Base-by-base conservation (phyloP, 1,139 yeast genomes). In the Wickerhamomyces sp. region DNA sequence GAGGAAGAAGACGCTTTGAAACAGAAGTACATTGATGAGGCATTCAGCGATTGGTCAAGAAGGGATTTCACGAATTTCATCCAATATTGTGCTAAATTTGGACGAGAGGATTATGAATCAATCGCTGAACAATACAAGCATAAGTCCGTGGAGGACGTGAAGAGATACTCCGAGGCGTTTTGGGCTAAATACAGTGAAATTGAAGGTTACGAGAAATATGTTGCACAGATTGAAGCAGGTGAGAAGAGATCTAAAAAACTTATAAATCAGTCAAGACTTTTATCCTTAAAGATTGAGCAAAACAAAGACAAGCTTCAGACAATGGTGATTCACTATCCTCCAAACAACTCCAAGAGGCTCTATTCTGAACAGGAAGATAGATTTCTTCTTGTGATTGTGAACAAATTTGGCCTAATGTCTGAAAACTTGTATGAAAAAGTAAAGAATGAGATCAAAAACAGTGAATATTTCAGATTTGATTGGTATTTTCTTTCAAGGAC, bases 401-500 rank as follows among this genome's bases (percentile, higher is more conserved):
- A 85, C 56, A 79, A 83, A 45, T 72, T 79, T 47, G 98, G 98
- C 0, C 63, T 89, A 16, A 75, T 79, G 49, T 66, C 77, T 22
- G 86, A 82, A 26, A 72, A 77, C 38, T 65, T 91, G 30, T 78
- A 74, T 47, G 96, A 89, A 45, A 72, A 70, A 46, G 76, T 91
- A 32, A 84, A 86, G 43, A 84, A 81, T 40, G 93, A 86, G 33
- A 81, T 89, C 17, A 61, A 74, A 39, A 66, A 67, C 8, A 79
- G 89, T 39, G 91, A 86, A 31, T 58, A 84, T 35, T 91, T 91
- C 64, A 72, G 75, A 34, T 91, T 87, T 56, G 95, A 91, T 52
- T 91, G 95, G 93, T 91, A 79, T 56, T 75, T 91, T 55, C 68
- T 75, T 43, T 84, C 96, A 1, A 70, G 98, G 47, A 81, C 95